Evolutionary conservation across 306 rosid species (phyloP).

Genomic region (Gleditsia sinensis): DNA sequence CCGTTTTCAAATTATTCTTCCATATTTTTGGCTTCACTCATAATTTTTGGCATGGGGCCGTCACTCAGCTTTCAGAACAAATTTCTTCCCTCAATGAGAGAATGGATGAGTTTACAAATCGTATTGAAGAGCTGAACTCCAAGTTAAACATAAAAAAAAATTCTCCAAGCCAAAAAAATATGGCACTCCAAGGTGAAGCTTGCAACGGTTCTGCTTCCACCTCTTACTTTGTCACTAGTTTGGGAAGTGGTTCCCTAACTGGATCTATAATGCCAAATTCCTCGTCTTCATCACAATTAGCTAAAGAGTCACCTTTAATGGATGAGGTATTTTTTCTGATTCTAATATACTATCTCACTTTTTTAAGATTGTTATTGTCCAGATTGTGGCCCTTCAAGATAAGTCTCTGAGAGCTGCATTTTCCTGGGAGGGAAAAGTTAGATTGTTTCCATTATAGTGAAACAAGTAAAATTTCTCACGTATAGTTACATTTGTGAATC

Average conservation of each 20-base stretch:
- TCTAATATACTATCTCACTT: background rate
- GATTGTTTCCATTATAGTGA: background rate
- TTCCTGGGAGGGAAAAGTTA: background rate
- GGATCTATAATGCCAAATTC: constrained; percentile 56
- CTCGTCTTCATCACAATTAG: constrained; percentile 61
- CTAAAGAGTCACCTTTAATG: constrained; percentile 54
- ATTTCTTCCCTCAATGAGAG: constrained; percentile 69
- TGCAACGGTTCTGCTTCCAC: constrained; percentile 65
- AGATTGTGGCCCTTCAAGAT: background rate
- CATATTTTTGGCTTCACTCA: background rate
- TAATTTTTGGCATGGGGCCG: constrained; percentile 39
- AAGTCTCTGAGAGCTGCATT: background rate
- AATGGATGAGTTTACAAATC: constrained; percentile 69
- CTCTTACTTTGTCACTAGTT: constrained; percentile 50
- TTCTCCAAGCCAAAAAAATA: constrained; percentile 61
- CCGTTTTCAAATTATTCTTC: background rate
- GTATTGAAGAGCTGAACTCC: constrained; percentile 69
- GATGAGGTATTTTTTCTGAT: constrained; percentile 53
- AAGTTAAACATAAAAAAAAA: constrained; percentile 49
- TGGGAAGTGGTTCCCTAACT: constrained; percentile 51
- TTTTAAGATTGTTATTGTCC: background rate
- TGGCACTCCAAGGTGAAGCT: constrained; percentile 54
- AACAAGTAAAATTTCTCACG: background rate
- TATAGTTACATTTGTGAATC: background rate
- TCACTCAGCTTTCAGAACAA: constrained; percentile 68